Evolutionary conservation across 2,329 filamentous ascomycete species (phyloP).

Genomic region (Neonectria hederae): DNA sequence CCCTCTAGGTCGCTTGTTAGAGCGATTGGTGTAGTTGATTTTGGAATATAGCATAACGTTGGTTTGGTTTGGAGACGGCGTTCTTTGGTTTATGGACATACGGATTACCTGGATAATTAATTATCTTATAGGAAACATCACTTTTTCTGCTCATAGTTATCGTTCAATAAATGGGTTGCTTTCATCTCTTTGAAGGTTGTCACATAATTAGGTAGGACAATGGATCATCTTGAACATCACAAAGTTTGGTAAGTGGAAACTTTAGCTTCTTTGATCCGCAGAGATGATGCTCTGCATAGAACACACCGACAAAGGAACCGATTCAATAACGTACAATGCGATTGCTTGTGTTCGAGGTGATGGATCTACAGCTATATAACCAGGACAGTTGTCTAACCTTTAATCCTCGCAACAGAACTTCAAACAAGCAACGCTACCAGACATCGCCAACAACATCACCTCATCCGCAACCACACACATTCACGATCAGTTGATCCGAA

Average conservation of each 20-base stretch:
- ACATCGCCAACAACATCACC: not conserved
- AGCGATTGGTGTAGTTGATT: slow-evolving; percentile 11
- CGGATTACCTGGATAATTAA: slow-evolving; percentile 5
- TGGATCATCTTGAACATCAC: not conserved
- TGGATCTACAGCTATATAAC: not conserved
- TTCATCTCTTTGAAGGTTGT: not conserved
- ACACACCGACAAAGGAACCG: not conserved
- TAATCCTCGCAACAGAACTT: slow-evolving; percentile 8
- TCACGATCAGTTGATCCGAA: not conserved
- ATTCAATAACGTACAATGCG: not conserved
- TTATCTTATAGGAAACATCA: not conserved
- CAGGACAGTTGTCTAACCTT: not conserved
- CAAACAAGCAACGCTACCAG: not conserved
- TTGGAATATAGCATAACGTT: slow-evolving; percentile 6
- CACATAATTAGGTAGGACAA: not conserved
- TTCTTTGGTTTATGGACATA: not conserved
- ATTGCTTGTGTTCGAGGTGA: not conserved
- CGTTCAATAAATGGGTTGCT: not conserved
- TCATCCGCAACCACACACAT: not conserved
- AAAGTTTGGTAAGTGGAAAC: not conserved
- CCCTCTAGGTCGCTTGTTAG: slow-evolving; percentile 35
- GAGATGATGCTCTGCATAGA: not conserved
- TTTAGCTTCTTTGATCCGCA: not conserved
- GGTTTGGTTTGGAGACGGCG: slow-evolving; percentile 5
- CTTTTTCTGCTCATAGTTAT: not conserved